These are phyloP conservation scores for Xylariaceae sp. DNA, from an alignment of 2,329 filamentous ascomycete species.

Conservation along the genomic window DNA sequence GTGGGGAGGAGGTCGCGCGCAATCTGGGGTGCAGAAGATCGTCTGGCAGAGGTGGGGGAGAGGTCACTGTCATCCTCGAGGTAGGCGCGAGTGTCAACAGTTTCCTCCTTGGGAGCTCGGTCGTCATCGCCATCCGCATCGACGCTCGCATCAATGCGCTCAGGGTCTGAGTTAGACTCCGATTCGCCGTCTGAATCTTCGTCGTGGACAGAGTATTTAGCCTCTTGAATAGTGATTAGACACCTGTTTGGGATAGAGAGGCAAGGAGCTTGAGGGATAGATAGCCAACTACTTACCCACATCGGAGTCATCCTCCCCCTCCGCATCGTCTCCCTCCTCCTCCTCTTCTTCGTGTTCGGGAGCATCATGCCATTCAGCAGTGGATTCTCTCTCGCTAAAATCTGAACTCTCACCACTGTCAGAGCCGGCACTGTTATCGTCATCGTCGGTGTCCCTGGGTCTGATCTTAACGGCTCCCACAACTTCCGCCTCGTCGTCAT, in stretches of 20 bases:
- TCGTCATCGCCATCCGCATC: conserved; percentile 12
- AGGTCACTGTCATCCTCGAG: conserved; percentile 32
- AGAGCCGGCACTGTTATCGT: conserved; percentile 27
- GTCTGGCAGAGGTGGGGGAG: conserved; percentile 42
- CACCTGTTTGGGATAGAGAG: no score
- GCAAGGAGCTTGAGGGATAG: no score
- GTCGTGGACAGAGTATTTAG: not conserved
- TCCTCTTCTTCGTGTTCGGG: conserved; percentile 30
- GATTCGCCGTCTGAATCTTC: conserved; percentile 27
- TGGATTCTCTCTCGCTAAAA: conserved; percentile 29
- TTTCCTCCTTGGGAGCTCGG: not conserved
- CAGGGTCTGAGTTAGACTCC: conserved; percentile 30
- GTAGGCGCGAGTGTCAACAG: not conserved
- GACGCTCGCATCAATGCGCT: conserved; percentile 24
- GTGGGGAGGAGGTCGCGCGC: conserved; percentile 71
- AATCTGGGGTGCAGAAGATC: conserved; percentile 62
- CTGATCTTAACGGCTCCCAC: conserved; percentile 58
- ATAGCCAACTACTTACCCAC: no score
- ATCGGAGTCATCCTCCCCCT: not conserved
- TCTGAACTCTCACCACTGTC: conserved; percentile 30
- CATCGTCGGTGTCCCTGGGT: conserved; percentile 49
- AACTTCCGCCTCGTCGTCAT: conserved; percentile 51
- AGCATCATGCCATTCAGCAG: conserved; percentile 30
- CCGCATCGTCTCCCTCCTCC: conserved; percentile 17
- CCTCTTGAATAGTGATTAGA: no score